Conservation (phyloP, 371 early-diverging fungal genomes). For the Syncephalastrum racemosum region DNA sequence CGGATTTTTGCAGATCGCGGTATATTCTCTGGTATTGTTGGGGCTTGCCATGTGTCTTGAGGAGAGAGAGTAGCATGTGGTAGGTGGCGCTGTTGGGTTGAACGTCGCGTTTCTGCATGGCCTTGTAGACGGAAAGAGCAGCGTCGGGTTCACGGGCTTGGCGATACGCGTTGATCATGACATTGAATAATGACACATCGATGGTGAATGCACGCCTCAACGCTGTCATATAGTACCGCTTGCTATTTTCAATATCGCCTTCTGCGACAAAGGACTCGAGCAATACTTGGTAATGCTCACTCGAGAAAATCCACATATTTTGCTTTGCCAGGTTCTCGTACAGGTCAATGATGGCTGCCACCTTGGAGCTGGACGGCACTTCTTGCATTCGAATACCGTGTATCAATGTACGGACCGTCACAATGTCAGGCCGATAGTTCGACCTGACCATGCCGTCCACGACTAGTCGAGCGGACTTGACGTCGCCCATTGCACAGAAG, state of each 20-base stretch:
- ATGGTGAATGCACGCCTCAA: background rate
- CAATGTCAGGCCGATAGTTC: constrained; percentile 5
- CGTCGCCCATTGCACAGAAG: constrained; percentile 19
- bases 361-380: background rate
- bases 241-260: constrained; percentile 11
- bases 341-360: constrained; percentile 22
- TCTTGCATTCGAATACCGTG: constrained; percentile 25
- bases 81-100: constrained; percentile 29
- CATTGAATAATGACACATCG: constrained; percentile 15
- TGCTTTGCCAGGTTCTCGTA: constrained; percentile 9
- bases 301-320: constrained; percentile 4
- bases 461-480: constrained; percentile 30
- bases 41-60: constrained; percentile 1
- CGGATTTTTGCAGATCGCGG: constrained; percentile 17
- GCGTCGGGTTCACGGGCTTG: constrained; percentile 14
- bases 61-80: constrained; percentile 24
- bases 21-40: constrained; percentile 17
- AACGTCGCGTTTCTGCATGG: constrained; percentile 36
- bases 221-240: constrained; percentile 14
- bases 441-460: constrained; percentile 28
- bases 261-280: constrained; percentile 21
- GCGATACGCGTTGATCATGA: constrained; percentile 26
- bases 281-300: constrained; percentile 12
- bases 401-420: constrained; percentile 27
- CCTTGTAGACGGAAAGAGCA: constrained; percentile 27